Base-by-base conservation (phyloP, 441 rosid genomes). In the Adansonia rubrostipa region DNA sequence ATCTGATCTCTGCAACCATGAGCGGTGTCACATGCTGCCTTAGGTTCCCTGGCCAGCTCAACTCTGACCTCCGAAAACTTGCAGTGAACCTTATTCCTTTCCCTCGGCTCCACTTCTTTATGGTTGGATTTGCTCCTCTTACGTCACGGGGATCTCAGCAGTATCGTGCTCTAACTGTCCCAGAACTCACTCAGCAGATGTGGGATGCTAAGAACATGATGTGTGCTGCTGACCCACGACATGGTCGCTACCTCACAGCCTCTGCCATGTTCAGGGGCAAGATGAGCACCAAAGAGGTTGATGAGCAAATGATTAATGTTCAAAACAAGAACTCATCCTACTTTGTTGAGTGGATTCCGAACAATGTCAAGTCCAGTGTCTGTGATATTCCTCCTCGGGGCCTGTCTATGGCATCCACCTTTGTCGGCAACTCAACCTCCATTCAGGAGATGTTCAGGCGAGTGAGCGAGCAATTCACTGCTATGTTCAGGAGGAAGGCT, bases 101-200 rank as follows among this genome's bases (percentile, higher is more conserved):
- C 81, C 84, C 84, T 47, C 80, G 84, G 6, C 80, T 81, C 68
- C 84, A 81, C 78, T 77, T 81, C 78, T 81, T 81, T 67, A 81
- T 81, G 84, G 84, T 81, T 22, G 84, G 84, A 47, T 81, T 81
- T 77, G 85, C 85, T 67, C 85, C 85, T 5, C 82, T 83, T 45
- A 83, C 85, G 28, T 83, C 85, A 22, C 61, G 85, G n/a, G 85
- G 85, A 19, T 83, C 85, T 13, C 83, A 83, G 81, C 83, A 80
- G 70, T 83, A 83, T 71, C 80, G 83, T 56, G 77, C 83, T 0
- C 45, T 83, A 22, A 83, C 83, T 1, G 83, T 83, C 50, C 85
- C 85, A 2, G 85, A 83, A 57, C 81, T 83, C 51, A 83, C 85
- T 72, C 85, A 83, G 69, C 85, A 83, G 42, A 83, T 83, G 85